These are phyloP conservation scores for Zychaea mexicana DNA, from an alignment of 371 early-diverging fungal species.

Conservation along the genomic window DNA sequence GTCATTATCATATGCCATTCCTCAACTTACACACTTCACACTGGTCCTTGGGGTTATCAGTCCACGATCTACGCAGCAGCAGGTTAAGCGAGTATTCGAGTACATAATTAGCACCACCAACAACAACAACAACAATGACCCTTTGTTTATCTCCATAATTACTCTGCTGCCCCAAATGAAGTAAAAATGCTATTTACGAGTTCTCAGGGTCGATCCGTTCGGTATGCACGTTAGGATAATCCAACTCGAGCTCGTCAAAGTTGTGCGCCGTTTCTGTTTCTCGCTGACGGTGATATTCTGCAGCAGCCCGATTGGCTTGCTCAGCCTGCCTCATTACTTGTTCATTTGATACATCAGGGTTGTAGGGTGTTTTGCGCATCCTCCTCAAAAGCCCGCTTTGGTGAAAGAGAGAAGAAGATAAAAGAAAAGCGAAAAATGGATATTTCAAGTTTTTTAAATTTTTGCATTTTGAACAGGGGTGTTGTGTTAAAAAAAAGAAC, in stretches of 20 bases:
- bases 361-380: constrained; percentile 2
- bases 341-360: not conserved
- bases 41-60: constrained; percentile 3
- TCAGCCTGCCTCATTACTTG: not conserved
- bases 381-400: not conserved
- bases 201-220: constrained; percentile 7
- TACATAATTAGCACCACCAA: no score
- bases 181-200: not conserved
- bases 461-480: not conserved
- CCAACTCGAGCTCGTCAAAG: constrained; percentile 10
- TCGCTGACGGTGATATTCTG: constrained; percentile 5
- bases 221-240: not conserved
- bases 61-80: constrained; percentile 2
- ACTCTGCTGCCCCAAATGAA: no score
- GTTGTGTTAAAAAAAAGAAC: no score
- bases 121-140: no score
- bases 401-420: not conserved
- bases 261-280: not conserved
- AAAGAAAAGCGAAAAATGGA: not conserved
- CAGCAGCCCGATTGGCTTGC: not conserved
- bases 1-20: no score
- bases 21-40: constrained; percentile 12
- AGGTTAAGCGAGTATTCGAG: no score
- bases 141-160: no score
- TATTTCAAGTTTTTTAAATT: not conserved